Percentiles rank a stretch among this genome's conserved stretches.
Conservation (phyloP, 148 eudicot species). For the Silene conica region DNA sequence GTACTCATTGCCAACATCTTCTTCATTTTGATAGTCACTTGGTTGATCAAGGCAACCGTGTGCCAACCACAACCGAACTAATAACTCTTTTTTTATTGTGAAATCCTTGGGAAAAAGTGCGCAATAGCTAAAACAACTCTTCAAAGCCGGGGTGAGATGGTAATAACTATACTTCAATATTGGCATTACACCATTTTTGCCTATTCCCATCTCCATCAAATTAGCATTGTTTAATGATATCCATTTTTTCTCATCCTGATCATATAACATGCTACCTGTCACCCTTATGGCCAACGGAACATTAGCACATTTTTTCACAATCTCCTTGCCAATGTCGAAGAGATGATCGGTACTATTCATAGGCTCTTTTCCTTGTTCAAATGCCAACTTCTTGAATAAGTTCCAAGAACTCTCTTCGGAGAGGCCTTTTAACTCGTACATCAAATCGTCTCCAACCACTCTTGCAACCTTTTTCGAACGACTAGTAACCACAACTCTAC, state of each 20-base stretch:
- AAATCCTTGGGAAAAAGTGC: conserved; percentile 38
- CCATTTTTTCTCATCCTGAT: conserved; percentile 22
- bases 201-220: conserved; percentile 10
- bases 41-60: conserved; percentile 23
- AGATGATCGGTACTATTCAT: not conserved
- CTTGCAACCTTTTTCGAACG: conserved; percentile 21
- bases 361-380: conserved; percentile 2
- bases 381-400: conserved; percentile 23
- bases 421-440: conserved; percentile 17
- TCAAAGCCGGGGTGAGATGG: conserved; percentile 25
- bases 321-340: conserved; percentile 22
- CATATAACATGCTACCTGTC: conserved; percentile 19
- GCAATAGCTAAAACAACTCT: conserved; percentile 43
- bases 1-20: conserved; percentile 23
- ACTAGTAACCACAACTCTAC: conserved; percentile 21
- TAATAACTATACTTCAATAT: conserved; percentile 33
- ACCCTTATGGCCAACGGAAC: conserved; percentile 30
- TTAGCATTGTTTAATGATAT: conserved; percentile 1
- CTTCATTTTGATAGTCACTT: not conserved
- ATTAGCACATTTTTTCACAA: conserved; percentile 26
- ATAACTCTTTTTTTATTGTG: not conserved
- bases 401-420: conserved; percentile 29
- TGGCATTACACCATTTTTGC: conserved; percentile 1
- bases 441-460: conserved; percentile 1
- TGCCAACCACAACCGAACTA: conserved; percentile 39